A percentile compares a stretch with the other conserved stretches of the same genome.
Conservation (phyloP, 2,329 filamentous ascomycete species). For the Sphaerostilbella broomeana region DNA sequence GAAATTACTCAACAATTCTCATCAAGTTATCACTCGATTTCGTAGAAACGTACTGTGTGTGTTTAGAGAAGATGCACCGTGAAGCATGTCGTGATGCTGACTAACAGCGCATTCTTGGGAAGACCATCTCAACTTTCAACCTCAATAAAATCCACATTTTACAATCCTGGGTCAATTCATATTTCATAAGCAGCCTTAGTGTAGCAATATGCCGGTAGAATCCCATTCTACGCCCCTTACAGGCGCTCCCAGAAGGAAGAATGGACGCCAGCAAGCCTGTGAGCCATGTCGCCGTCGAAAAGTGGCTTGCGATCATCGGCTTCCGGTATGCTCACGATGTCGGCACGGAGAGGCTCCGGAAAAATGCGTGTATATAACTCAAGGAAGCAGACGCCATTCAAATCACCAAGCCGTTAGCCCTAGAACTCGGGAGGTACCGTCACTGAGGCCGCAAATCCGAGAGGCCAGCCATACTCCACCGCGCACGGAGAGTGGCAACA, state of each 20-base stretch:
- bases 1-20: too few species aligned
- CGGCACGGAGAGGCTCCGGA: slow-evolving; percentile 7
- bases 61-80: too few species aligned
- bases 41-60: too few species aligned
- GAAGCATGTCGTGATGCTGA: too few species aligned
- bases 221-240: background rate
- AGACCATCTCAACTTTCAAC: too few species aligned
- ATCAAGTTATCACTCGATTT: too few species aligned
- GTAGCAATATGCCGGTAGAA: too few species aligned
- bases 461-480: background rate
- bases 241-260: slow-evolving; percentile 7
- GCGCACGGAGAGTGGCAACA: slow-evolving; percentile 1
- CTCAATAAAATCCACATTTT: too few species aligned
- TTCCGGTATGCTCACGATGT: slow-evolving; percentile 11
- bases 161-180: too few species aligned
- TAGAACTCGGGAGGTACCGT: background rate
- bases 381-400: background rate
- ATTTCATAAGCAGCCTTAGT: too few species aligned
- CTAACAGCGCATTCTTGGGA: too few species aligned
- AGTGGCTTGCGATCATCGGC: slow-evolving; percentile 10
- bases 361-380: slow-evolving; percentile 7
- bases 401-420: background rate
- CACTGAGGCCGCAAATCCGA: background rate
- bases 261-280: slow-evolving; percentile 7
- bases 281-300: slow-evolving; percentile 10